phyloP scores from a whole-genome alignment of 495 filamentous ascomycete species.

The Talaromyces trachyspermus region DNA sequence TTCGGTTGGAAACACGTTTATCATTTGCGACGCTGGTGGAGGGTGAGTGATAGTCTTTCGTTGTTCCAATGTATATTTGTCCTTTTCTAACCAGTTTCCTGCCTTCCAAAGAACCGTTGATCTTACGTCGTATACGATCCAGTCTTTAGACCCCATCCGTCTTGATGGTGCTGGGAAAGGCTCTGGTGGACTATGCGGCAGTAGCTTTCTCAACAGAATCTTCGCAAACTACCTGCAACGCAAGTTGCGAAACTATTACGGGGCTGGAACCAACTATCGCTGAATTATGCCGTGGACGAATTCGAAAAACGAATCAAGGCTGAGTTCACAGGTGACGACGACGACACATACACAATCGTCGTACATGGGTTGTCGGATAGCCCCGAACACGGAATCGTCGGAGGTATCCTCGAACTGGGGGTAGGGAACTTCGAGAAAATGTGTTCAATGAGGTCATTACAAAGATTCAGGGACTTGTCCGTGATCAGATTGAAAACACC shows the following conservation, averaged over 20 bases:
- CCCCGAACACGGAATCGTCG: background rate
- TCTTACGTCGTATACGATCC: background rate
- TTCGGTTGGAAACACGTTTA: background rate
- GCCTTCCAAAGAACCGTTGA: background rate
- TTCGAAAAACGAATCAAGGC: background rate
- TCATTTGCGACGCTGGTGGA: background rate
- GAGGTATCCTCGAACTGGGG: background rate
- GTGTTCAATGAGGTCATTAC: background rate
- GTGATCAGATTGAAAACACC: background rate
- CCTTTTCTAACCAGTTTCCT: background rate
- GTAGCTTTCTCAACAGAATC: background rate
- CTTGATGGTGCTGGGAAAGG: background rate
- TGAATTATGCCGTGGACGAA: background rate
- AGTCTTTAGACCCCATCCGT: background rate
- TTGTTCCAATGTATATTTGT: background rate
- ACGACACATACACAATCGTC: background rate
- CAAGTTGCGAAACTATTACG: background rate
- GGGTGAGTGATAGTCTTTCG: background rate
- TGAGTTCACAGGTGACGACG: background rate
- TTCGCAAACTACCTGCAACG: background rate
- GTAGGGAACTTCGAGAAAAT: background rate
- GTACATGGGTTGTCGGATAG: background rate
- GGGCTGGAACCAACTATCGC: background rate
- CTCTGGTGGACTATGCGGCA: background rate
- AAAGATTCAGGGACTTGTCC: background rate